Evolutionary conservation across 2,329 filamentous ascomycete species (phyloP), one percentile per base, ranked within the genome.

Genomic region (Coniochaeta sp.): DNA sequence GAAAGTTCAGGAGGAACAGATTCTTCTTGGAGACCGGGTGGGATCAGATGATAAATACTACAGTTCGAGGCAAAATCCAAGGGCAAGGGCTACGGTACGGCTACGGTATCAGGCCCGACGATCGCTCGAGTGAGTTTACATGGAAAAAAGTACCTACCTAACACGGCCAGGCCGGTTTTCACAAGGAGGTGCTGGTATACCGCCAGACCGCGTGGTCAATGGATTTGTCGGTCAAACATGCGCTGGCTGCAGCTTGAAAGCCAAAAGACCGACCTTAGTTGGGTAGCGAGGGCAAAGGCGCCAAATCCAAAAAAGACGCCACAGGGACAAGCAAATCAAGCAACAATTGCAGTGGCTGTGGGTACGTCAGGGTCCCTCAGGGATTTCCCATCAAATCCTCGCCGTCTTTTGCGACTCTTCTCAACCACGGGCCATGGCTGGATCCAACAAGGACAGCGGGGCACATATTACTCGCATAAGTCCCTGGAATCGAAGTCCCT

Each of bases 131-230:
- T 12, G 5, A 52, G 24, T 26, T 4, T 52, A 47, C 30, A n/a
- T n/a, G n/a, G n/a, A n/a, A n/a, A n/a, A 22, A 56, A 38, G 54
- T 56, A 56, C 54, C 54, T 34, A 56, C 30, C 54, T 56, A 56
- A 56, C 54, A 56, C 54, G 54, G 54, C 54, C 54, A 36, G 54
- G 12, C 54, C 54, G 30, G 54, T 22, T 12, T 24, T 22, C 52
- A 36, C 54, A 34, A n/a, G 54, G 30, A 56, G 28, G 54, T 38
- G 19, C 54, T 36, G 28, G 54, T 22, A 34, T 22, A 52, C 38
- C 32, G 12, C 6, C 6, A 34, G 6, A 34, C 6, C 10, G n/a
- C 3, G 38, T 40, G n/a, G 38, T 40, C 38, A 17, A 12, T 52
- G 47, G 30, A 2, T 30, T 3, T 52, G 47, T 30, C 47, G 47